phyloP scores from a whole-genome alignment of 2,329 filamentous ascomycete species.

The Verticillium albo-atrum region DNA sequence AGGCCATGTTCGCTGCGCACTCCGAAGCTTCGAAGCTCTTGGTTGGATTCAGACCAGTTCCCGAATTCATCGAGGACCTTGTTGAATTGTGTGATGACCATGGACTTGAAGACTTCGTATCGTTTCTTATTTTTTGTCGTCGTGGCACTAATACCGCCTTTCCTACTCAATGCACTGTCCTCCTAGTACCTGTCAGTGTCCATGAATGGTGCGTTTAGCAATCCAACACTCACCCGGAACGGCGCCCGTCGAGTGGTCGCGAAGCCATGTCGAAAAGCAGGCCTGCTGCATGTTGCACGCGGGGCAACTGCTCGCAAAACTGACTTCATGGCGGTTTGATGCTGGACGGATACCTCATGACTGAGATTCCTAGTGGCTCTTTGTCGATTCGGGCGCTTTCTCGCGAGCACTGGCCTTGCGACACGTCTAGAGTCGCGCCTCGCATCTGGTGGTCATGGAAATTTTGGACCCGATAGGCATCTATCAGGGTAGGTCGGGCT shows the following conservation, averaged over 20 bases:
- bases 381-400: not conserved
- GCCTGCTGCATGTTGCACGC: slow-evolving; percentile 3
- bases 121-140: slow-evolving; percentile 1
- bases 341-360: slow-evolving; percentile 4
- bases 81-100: slow-evolving; percentile 12
- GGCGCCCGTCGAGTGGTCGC: slow-evolving; percentile 6
- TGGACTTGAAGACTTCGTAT: slow-evolving; percentile 10
- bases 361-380: not conserved
- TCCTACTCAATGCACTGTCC: not conserved
- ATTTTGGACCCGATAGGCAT: slow-evolving; percentile 11
- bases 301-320: slow-evolving; percentile 4
- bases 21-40: slow-evolving; percentile 13
- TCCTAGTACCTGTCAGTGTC: not conserved
- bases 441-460: slow-evolving; percentile 1
- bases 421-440: not conserved
- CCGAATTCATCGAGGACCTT: slow-evolving; percentile 8
- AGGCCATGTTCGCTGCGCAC: slow-evolving; percentile 31
- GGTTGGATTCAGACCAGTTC: slow-evolving; percentile 8
- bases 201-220: not conserved
- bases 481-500: not conserved
- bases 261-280: slow-evolving; percentile 8
- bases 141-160: not conserved
- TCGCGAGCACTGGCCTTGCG: not conserved
- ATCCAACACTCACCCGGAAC: slow-evolving; percentile 4
- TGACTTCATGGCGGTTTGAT: slow-evolving; percentile 9